Evolutionary conservation across 73 alveolate genomes (phyloP).

Genomic region (Tetrahymena malaccensis): DNA sequence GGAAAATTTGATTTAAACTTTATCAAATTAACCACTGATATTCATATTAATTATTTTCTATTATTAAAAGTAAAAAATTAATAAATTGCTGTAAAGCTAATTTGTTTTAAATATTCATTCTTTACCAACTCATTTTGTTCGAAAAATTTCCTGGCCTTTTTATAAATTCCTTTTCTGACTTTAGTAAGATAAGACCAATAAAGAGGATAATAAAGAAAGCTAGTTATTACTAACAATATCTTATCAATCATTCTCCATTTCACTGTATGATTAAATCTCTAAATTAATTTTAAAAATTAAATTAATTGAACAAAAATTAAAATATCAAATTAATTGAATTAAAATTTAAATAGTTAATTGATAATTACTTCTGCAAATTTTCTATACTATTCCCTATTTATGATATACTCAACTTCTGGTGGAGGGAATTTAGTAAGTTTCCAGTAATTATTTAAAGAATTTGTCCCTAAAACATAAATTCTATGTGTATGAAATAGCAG

Average conservation of each 20-base stretch:
- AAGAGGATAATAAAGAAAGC: conserved; percentile 19
- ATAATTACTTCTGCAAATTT: conserved; percentile 15
- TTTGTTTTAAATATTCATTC: neutral
- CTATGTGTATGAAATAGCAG: conserved; percentile 30
- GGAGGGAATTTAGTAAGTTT: conserved; percentile 16
- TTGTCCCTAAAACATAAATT: conserved; percentile 14
- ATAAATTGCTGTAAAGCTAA: neutral
- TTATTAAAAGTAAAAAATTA: neutral
- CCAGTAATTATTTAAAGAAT: conserved; percentile 11
- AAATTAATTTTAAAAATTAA: neutral
- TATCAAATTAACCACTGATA: conserved; percentile 11
- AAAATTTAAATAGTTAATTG: neutral
- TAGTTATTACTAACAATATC: neutral
- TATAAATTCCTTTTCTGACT: conserved; percentile 1
- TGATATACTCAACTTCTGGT: conserved; percentile 17
- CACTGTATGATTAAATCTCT: neutral
- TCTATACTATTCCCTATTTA: conserved; percentile 12
- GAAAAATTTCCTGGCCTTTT: neutral
- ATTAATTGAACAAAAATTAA: neutral
- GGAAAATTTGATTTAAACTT: conserved; percentile 15
- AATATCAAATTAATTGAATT: neutral
- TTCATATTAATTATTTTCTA: neutral
- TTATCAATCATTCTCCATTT: conserved; percentile 17
- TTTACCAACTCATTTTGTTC: neutral
- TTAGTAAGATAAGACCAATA: conserved; percentile 13